These are phyloP conservation scores for Vitis rotundifolia DNA, from an alignment of 164 flowering plant genomes.

Conservation along the genomic window DNA sequence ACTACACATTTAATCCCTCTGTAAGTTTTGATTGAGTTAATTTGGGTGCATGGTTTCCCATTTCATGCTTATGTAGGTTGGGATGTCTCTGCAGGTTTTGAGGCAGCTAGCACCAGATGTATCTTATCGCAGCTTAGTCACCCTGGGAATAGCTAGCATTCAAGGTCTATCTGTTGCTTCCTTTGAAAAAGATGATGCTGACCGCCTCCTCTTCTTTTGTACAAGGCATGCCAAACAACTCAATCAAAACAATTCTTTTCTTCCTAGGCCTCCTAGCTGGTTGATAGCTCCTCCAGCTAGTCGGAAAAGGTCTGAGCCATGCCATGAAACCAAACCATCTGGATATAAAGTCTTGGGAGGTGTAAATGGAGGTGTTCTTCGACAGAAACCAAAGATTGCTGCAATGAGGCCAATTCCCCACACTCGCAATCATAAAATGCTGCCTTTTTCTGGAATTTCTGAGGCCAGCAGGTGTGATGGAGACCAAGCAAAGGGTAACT, in stretches of 20 bases:
- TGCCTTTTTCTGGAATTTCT: slow-evolving; percentile 60
- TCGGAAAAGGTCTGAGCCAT: slow-evolving; percentile 50
- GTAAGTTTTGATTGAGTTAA: background rate
- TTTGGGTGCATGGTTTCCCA: background rate
- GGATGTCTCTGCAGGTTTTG: slow-evolving; percentile 59
- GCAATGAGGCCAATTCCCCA: slow-evolving; percentile 98
- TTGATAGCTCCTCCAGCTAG: slow-evolving; percentile 72
- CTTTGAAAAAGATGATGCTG: slow-evolving; percentile 89
- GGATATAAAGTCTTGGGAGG: too few species aligned
- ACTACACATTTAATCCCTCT: background rate
- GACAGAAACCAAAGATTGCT: slow-evolving; percentile 56
- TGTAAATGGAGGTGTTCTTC: background rate
- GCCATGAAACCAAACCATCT: slow-evolving; percentile 16
- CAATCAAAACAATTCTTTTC: slow-evolving; percentile 14
- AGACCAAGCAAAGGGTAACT: slow-evolving; percentile 46
- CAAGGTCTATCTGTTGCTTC: slow-evolving; percentile 94
- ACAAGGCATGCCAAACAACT: slow-evolving; percentile 35
- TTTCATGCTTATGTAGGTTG: background rate
- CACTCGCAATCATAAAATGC: slow-evolving; percentile 66
- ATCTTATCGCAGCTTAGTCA: slow-evolving; percentile 80
- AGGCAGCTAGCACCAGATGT: slow-evolving; percentile 91
- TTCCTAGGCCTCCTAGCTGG: slow-evolving; percentile 60
- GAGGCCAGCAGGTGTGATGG: slow-evolving; percentile 57
- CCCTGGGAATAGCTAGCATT: slow-evolving; percentile 89
- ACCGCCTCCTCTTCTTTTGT: slow-evolving; percentile 83